These are phyloP conservation scores for Pleurotus djamor DNA, from an alignment of 768 basidiomycete genomes.

Conservation along the genomic window DNA sequence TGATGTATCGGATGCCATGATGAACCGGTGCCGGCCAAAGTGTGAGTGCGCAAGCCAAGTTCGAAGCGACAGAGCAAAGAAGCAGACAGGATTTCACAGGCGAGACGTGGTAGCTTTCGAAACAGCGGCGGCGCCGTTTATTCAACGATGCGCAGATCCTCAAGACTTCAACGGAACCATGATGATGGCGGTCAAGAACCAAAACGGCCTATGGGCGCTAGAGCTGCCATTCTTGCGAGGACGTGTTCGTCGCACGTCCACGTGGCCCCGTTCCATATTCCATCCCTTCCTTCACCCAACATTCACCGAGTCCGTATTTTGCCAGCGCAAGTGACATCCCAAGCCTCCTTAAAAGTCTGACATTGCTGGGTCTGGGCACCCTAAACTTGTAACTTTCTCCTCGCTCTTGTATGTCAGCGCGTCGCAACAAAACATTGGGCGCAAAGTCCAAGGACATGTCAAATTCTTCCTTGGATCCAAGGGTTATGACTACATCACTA, in stretches of 20 bases:
- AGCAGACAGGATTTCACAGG: neutral
- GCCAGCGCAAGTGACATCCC: slow-evolving; percentile 1
- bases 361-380: slow-evolving; percentile 2
- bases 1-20: neutral
- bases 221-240: neutral
- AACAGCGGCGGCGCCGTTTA: slow-evolving; percentile 1
- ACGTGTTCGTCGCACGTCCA: neutral
- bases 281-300: neutral
- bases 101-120: neutral
- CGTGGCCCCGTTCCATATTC: neutral
- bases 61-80: neutral
- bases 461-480: slow-evolving; percentile 35
- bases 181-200: neutral
- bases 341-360: neutral
- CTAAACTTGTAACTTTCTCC: neutral
- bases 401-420: slow-evolving; percentile 24
- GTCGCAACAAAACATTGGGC: slow-evolving; percentile 16
- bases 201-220: slow-evolving; percentile 3
- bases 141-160: slow-evolving; percentile 7
- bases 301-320: slow-evolving; percentile 4
- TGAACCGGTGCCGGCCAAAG: neutral
- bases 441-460: slow-evolving; percentile 36
- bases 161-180: neutral
- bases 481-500: slow-evolving; percentile 56
- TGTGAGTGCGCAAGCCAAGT: neutral